Percentiles rank a stretch among this genome's conserved stretches.
Evolutionary conservation across 129 eudicot genomes (phyloP).

Genomic region (Kitagawia praeruptora): DNA sequence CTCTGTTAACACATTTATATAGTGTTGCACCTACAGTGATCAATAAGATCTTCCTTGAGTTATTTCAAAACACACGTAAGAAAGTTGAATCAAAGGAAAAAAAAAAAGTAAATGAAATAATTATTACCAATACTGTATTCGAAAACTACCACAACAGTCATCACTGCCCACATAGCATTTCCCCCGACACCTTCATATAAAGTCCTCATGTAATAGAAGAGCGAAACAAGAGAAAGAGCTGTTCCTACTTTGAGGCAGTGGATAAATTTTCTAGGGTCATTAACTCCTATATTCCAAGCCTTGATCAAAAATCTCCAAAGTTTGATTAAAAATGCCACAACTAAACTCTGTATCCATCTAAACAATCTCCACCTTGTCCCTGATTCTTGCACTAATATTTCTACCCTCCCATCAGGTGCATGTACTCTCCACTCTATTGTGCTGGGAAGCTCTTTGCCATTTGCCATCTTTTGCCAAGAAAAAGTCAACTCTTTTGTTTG

Average conservation of each 20-base stretch:
- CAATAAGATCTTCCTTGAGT: background rate
- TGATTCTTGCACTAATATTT: slow-evolving; percentile 22
- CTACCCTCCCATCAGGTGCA: slow-evolving; percentile 27
- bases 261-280: slow-evolving; percentile 60
- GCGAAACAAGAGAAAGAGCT: slow-evolving; percentile 73
- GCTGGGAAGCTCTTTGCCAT: slow-evolving; percentile 24
- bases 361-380: slow-evolving; percentile 13
- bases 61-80: background rate
- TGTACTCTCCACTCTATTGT: slow-evolving; percentile 59
- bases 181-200: slow-evolving; percentile 81
- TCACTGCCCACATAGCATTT: slow-evolving; percentile 94
- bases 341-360: slow-evolving; percentile 12
- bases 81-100: background rate
- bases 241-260: slow-evolving; percentile 80
- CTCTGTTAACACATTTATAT: slow-evolving; percentile 63
- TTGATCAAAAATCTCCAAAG: slow-evolving; percentile 34
- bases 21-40: slow-evolving; percentile 65
- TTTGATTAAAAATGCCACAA: slow-evolving; percentile 18
- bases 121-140: slow-evolving; percentile 94
- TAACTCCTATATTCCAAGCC: slow-evolving; percentile 47
- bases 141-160: slow-evolving; percentile 87
- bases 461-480: slow-evolving; percentile 19
- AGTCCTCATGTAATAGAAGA: slow-evolving; percentile 87
- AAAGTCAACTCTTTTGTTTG: too few relatives aligned
- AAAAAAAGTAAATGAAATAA: slow-evolving; percentile 15